Evolutionary conservation across 2,329 filamentous ascomycete species (phyloP).

Genomic region (Colletotrichum orchidophilum): DNA sequence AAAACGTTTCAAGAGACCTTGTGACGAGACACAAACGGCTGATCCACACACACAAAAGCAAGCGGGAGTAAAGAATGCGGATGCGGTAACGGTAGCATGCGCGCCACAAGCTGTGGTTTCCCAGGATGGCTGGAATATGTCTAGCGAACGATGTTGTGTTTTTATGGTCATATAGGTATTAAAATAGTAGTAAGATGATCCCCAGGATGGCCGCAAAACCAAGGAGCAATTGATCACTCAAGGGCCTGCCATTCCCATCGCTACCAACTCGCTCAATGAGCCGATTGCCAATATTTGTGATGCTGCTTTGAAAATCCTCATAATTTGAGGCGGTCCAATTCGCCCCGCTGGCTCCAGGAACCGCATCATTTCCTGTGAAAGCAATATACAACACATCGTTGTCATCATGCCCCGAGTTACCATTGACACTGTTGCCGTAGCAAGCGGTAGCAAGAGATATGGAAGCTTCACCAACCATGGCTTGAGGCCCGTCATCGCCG

Average conservation of each 20-base stretch:
- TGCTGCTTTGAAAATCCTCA: conserved; percentile 62
- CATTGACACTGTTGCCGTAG: conserved; percentile 62
- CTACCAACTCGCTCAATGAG: conserved; percentile 53
- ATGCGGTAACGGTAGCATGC: not conserved
- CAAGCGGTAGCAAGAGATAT: conserved; percentile 67
- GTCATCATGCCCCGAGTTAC: conserved; percentile 63
- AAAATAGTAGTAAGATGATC: not conserved
- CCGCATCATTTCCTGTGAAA: conserved; percentile 65
- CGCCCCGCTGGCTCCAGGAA: conserved; percentile 62
- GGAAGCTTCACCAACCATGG: conserved; percentile 65
- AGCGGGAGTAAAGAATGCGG: not conserved
- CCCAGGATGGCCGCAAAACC: not conserved
- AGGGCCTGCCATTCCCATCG: not conserved
- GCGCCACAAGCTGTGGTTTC: no score
- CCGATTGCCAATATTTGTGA: conserved; percentile 59
- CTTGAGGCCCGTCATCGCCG: conserved; percentile 57
- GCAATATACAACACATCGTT: conserved; percentile 71
- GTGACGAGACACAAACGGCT: not conserved
- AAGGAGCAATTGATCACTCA: not conserved
- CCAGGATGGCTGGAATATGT: not conserved
- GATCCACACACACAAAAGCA: not conserved
- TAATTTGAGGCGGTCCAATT: conserved; percentile 62
- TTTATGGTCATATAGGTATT: not conserved
- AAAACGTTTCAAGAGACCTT: not conserved
- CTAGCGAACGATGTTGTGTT: rapidly evolving